These are phyloP conservation scores for Wickerhamomyces subpelliculosus DNA, from an alignment of 805 yeast genomes.

Conservation along the genomic window DNA sequence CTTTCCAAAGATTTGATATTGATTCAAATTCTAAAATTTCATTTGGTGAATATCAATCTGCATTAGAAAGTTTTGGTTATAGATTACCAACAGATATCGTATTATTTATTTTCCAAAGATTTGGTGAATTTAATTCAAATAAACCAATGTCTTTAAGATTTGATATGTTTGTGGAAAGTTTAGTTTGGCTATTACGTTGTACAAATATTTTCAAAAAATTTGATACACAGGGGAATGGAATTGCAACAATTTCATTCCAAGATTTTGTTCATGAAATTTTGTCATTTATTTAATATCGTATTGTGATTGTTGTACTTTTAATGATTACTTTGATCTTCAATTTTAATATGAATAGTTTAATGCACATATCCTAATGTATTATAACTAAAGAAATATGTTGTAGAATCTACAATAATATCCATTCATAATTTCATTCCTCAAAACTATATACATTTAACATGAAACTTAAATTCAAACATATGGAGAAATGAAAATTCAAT, in stretches of 20 bases:
- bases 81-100: slow-evolving; percentile 50
- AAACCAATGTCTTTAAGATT: slow-evolving; percentile 46
- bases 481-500: too few relatives aligned
- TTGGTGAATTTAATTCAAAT: slow-evolving; percentile 32
- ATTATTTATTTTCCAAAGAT: slow-evolving; percentile 49
- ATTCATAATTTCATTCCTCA: too few relatives aligned
- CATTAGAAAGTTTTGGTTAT: slow-evolving; percentile 62
- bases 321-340: neutral
- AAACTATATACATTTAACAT: too few relatives aligned
- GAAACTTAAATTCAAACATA: too few relatives aligned
- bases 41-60: slow-evolving; percentile 57
- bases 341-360: too few relatives aligned
- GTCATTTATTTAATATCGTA: slow-evolving; percentile 24
- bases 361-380: too few relatives aligned
- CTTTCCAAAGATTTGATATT: slow-evolving; percentile 56
- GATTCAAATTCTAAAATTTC: slow-evolving; percentile 52
- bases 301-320: neutral
- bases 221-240: slow-evolving; percentile 69
- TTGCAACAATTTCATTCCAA: slow-evolving; percentile 58
- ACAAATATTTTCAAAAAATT: slow-evolving; percentile 75
- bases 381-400: too few relatives aligned
- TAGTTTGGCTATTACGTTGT: slow-evolving; percentile 68
- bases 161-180: slow-evolving; percentile 75
- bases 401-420: too few relatives aligned
- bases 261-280: slow-evolving; percentile 53